Base-by-base conservation (phyloP, 805 yeast genomes). In the Candida ficus region DNA sequence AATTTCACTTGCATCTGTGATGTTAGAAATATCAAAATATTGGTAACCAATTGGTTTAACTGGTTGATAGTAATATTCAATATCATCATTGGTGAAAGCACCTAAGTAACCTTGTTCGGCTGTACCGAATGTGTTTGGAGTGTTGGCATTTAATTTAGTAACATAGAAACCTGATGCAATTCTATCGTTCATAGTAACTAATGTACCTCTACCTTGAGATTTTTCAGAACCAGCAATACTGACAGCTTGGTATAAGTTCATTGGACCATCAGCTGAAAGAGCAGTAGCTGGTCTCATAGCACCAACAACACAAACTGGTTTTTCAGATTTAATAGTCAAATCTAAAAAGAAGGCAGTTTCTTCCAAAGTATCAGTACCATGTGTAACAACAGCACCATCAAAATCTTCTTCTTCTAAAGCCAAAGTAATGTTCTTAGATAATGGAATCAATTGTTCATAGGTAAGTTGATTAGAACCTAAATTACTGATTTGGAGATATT, bases 201-300 rank as follows among this genome's bases (percentile, higher is more conserved):
- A 56, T 1, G 78, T 71, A n/a, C 85, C 82, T 47, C 88, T 65
- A 14, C 76, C 73, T 38, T 67, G 54, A n/a, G 80, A 66, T 38
- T 68, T 62, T 19, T 59, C 58, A 46, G 68, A 63, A 1, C 80
- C 63, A 1, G 87, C 85, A 35, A 80, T 73, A 17, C 74, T 71
- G 32, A 78, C 78, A 1, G 86, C 83, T 50, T 80, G 84, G 53
- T 78, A 80, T 44, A 80, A 62, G 56, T 80, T 80, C 81, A 80
- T 78, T 17, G 84, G 82, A 2, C 87, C 87, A 57, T 80, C 88
- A 3, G 83, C 80, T 4, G 83, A 75, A 13, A 79, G 71, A 26
- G 83, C 79, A 10, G 84, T 77, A 8, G 82, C 72, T 1, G 88
- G 88, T 57, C 87, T 69, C 88, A 80, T 80, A 5, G 83, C 76